Percentiles rank a stretch among this genome's conserved stretches.
Evolutionary conservation across 1,284 basidiomycete genomes (phyloP).

Genomic region (Wallemia hederae): DNA sequence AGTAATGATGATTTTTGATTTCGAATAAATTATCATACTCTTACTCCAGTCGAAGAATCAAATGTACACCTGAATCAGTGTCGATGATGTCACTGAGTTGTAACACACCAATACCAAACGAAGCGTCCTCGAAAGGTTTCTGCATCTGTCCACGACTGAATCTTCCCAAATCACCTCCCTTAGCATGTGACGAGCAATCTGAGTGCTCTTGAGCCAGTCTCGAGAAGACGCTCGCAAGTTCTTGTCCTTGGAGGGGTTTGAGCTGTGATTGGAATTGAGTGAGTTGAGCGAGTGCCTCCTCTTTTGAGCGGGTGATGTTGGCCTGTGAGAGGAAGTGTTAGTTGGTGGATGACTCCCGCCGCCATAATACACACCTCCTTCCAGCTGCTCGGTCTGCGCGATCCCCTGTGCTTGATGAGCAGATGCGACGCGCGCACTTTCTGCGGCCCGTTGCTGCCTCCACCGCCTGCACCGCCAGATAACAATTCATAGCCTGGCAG

Average conservation of each 20-base stretch:
- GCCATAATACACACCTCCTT: constrained; percentile 36
- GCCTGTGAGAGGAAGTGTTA: constrained; percentile 20
- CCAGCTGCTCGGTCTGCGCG: constrained; percentile 68
- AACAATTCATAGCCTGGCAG: constrained; percentile 39
- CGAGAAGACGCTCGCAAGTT: constrained; percentile 32
- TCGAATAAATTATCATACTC: neutral
- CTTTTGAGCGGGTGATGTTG: constrained; percentile 63
- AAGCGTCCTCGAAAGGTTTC: constrained; percentile 80
- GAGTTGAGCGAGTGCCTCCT: constrained; percentile 57
- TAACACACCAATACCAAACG: constrained; percentile 50
- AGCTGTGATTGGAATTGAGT: constrained; percentile 25
- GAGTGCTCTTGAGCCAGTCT: constrained; percentile 43
- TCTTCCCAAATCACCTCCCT: constrained; percentile 56
- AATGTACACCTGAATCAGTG: constrained; percentile 85
- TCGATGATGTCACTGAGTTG: constrained; percentile 60
- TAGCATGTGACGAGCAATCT: constrained; percentile 57
- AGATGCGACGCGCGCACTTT: constrained; percentile 82
- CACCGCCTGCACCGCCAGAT: constrained; percentile 15
- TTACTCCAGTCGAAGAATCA: constrained; percentile 65
- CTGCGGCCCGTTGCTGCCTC: constrained; percentile 16
- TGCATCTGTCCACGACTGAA: constrained; percentile 85
- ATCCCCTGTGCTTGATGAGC: constrained; percentile 67
- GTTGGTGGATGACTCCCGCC: neutral
- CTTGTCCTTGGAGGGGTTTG: constrained; percentile 15
- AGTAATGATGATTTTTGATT: constrained; percentile 2